phyloP scores from a whole-genome alignment of 1,139 yeast species.

The Arxiozyma slooffiae region DNA sequence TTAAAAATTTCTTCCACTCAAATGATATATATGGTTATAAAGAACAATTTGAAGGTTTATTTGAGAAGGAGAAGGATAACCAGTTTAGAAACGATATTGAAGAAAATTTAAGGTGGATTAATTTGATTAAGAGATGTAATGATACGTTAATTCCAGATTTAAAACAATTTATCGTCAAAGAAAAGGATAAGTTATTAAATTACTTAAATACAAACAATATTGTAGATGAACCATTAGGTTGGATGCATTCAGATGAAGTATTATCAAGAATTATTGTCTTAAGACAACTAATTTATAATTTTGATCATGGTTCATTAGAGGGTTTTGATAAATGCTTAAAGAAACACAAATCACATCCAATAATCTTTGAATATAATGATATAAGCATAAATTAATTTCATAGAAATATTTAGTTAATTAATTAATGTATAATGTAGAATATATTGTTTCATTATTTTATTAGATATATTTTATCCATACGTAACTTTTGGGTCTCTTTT shows the following conservation, averaged over 20 bases:
- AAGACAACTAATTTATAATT: slow-evolving; percentile 1
- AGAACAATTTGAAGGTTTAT: slow-evolving; percentile 31
- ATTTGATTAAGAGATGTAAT: neutral
- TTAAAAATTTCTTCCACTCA: slow-evolving; percentile 11
- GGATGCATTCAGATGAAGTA: slow-evolving; percentile 20
- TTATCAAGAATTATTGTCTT: slow-evolving; percentile 16
- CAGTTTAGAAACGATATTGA: slow-evolving; percentile 36
- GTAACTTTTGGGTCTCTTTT: neutral
- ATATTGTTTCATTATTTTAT: too few species aligned
- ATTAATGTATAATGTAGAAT: too few species aligned
- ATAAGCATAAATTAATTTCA: neutral
- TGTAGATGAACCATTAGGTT: slow-evolving; percentile 33
- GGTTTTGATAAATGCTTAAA: slow-evolving; percentile 9
- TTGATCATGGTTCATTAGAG: neutral
- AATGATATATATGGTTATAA: slow-evolving; percentile 14
- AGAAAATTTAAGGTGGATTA: neutral
- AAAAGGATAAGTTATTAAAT: slow-evolving; percentile 4
- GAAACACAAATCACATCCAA: slow-evolving; percentile 13
- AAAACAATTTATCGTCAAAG: neutral
- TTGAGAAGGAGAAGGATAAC: slow-evolving; percentile 44
- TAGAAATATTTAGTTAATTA: too few species aligned
- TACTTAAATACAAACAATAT: slow-evolving; percentile 10
- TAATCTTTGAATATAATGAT: slow-evolving; percentile 10
- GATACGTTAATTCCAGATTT: neutral
- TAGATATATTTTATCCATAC: too few species aligned